Base-by-base conservation (phyloP, 352 stramenopile species). In the Phytophthora lateralis region DNA sequence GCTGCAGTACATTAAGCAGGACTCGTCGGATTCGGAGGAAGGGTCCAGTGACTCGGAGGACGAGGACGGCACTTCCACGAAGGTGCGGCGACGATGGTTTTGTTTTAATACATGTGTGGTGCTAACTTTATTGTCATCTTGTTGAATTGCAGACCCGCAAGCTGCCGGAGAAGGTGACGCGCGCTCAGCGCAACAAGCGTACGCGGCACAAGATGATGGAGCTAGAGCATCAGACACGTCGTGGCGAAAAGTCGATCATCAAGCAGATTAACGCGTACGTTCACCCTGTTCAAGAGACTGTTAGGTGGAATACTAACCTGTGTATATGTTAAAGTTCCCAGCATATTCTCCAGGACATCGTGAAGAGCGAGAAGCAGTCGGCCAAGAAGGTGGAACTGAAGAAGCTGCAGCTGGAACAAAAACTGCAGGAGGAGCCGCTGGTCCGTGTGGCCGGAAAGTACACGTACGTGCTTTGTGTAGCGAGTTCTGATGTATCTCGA, bases 211-310 rank as follows among this genome's bases (percentile, higher is more conserved):
- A 92, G 62, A 69, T 88, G 60, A 85, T 93, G 76, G 79, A 91
- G 66, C 66, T 89, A 47, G 66, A 91, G 35, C 80, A 93, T 53
- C 66, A 81, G 50, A 53, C 69, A 15, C 78, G 85, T 38, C 71
- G 81, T 63, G 74, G 72, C 24, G 73, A 91, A 44, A 92, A 93
- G 63, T 54, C 76, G n/a, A 76, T 94, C 35, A 62, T 93, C 57
- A 93, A 93, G 71, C 87, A 95, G 59, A 95, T 95, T 61, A 95
- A 95, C 58, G 68, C 73, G 86, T 95, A 81, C 66, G 77, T 86
- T 14, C 8, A 46, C 0, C 1, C 6, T 14, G 1, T 7, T 41
- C 15, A 18, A 18, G 14, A 41, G 14, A 41, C 6, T 10, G 15
- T 1, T 18, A 20, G 15, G 1, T 18, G 7, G 0, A 17, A 41